Percentiles rank a stretch among this genome's conserved stretches.
Evolutionary conservation across 352 stramenopile genomes (phyloP).

Genomic region (Phytophthora quininea): DNA sequence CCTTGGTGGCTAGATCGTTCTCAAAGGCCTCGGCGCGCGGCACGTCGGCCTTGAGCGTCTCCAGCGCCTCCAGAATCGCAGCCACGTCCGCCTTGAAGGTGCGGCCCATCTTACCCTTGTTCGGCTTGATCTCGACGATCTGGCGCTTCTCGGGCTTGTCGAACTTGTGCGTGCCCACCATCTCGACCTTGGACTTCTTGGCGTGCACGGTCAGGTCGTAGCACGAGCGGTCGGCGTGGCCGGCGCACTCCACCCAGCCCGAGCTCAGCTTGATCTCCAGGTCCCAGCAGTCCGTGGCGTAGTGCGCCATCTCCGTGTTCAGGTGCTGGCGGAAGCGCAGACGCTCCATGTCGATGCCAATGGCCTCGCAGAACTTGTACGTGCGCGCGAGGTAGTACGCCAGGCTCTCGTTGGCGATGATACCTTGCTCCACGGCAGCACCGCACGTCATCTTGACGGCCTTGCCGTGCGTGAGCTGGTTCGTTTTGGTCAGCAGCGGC

Average conservation of each 20-base stretch:
- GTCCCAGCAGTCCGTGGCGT: slow-evolving; percentile 99
- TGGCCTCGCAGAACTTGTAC: slow-evolving; percentile 94
- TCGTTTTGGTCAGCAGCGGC: slow-evolving; percentile 92
- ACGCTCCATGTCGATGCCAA: slow-evolving; percentile 94
- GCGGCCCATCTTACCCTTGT: slow-evolving; percentile 97
- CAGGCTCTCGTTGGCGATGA: slow-evolving; percentile 99
- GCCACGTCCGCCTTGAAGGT: slow-evolving; percentile 96
- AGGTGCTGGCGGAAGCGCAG: slow-evolving; percentile 99
- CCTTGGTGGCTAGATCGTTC: slow-evolving; percentile 88
- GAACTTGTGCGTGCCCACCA: slow-evolving; percentile 90
- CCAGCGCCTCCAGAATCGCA: slow-evolving; percentile 71
- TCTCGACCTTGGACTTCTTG: slow-evolving; percentile 89
- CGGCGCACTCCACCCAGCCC: slow-evolving; percentile 99
- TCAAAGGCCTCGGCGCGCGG: slow-evolving; percentile 90
- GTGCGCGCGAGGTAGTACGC: slow-evolving; percentile 99
- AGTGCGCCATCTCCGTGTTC: slow-evolving; percentile 99
- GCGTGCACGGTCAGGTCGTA: slow-evolving; percentile 96
- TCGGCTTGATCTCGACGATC: slow-evolving; percentile 94
- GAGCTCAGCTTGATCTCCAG: slow-evolving; percentile 98
- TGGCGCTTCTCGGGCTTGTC: slow-evolving; percentile 94
- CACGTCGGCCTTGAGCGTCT: slow-evolving; percentile 91
- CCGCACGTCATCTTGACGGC: slow-evolving; percentile 92
- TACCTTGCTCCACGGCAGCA: slow-evolving; percentile 91
- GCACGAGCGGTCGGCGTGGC: slow-evolving; percentile 98
- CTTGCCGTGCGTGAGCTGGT: slow-evolving; percentile 97